These are phyloP conservation scores for Saturnispora ahearnii DNA, from an alignment of 805 yeast genomes.

Conservation along the genomic window DNA sequence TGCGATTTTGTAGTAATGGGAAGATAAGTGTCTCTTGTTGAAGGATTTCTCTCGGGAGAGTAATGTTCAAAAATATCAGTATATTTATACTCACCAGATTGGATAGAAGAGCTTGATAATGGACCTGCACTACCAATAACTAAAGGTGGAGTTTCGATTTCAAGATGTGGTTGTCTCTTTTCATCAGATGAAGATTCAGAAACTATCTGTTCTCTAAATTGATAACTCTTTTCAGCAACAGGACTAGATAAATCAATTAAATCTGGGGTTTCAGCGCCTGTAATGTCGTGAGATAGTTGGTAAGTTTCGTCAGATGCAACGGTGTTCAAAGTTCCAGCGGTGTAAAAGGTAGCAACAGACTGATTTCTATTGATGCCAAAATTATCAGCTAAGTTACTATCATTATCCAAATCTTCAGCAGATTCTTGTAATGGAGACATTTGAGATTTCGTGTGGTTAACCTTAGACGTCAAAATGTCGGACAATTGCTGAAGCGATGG, in stretches of 20 bases:
- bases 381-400: background rate
- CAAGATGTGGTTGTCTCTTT: background rate
- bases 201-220: background rate
- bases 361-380: slow-evolving; percentile 12
- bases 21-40: background rate
- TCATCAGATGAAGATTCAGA: background rate
- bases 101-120: background rate
- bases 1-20: background rate
- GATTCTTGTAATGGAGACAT: slow-evolving; percentile 15
- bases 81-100: slow-evolving; percentile 2
- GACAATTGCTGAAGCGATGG: slow-evolving; percentile 31
- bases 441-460: slow-evolving; percentile 7
- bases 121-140: background rate
- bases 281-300: background rate
- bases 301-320: slow-evolving; percentile 14
- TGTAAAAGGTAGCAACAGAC: slow-evolving; percentile 26
- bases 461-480: slow-evolving; percentile 25
- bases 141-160: background rate
- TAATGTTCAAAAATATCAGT: slow-evolving; percentile 13
- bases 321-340: slow-evolving; percentile 19
- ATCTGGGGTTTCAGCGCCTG: slow-evolving; percentile 16
- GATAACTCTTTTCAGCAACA: background rate
- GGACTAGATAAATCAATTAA: slow-evolving; percentile 26
- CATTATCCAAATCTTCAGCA: slow-evolving; percentile 11
- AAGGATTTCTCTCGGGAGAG: slow-evolving; percentile 5